These are phyloP conservation scores for Xylaria telfairii DNA, from an alignment of 495 filamentous ascomycete genomes.

Conservation along the genomic window DNA sequence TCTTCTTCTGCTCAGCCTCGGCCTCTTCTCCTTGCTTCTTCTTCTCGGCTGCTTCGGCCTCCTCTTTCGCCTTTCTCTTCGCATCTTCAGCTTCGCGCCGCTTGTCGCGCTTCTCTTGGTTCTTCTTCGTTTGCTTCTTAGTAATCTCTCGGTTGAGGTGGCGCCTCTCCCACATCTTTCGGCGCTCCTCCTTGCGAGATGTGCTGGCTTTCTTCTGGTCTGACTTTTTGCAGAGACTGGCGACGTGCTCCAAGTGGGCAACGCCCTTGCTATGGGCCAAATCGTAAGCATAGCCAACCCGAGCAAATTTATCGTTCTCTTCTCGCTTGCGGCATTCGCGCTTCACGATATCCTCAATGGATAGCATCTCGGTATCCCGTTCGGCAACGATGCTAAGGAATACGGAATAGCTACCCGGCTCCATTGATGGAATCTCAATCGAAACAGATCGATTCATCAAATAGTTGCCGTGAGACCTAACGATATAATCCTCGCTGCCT, in stretches of 20 bases:
- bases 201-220: conserved; percentile 57
- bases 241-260: conserved; percentile 65
- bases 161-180: conserved; percentile 55
- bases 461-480: conserved; percentile 80
- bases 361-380: conserved; percentile 56
- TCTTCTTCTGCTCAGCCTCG: conserved; percentile 38
- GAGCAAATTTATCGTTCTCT: conserved; percentile 79
- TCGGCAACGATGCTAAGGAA: conserved; percentile 81
- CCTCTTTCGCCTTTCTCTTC: conserved; percentile 51
- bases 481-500: conserved; percentile 83
- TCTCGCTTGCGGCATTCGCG: conserved; percentile 67
- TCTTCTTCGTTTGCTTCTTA: conserved; percentile 43
- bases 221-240: conserved; percentile 55
- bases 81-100: conserved; percentile 51
- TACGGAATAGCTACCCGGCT: conserved; percentile 81
- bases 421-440: conserved; percentile 61
- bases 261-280: conserved; percentile 84
- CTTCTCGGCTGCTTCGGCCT: conserved; percentile 24
- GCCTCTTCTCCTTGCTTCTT: conserved; percentile 37
- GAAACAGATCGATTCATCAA: conserved; percentile 57
- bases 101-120: conserved; percentile 56
- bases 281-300: conserved; percentile 85
- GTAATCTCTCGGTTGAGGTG: conserved; percentile 47
- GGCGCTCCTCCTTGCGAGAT: conserved; percentile 51
- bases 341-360: conserved; percentile 75